These are phyloP conservation scores for Trifolium pratense DNA, from an alignment of 306 rosid genomes.

Conservation along the genomic window DNA sequence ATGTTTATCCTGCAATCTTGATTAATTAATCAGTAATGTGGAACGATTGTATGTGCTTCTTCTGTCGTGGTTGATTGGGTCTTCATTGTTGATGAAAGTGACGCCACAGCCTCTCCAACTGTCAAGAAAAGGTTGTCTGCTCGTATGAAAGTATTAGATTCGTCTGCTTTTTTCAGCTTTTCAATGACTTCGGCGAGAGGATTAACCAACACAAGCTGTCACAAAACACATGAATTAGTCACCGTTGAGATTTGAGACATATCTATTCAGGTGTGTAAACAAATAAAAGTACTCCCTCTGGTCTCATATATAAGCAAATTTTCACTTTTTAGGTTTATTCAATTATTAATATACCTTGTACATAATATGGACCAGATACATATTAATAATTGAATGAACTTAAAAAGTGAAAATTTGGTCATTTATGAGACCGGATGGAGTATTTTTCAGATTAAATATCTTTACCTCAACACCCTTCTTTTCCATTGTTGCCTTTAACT, in stretches of 20 bases:
- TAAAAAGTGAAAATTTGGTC: no score
- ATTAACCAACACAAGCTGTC: conserved; percentile 88
- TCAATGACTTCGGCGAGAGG: conserved; percentile 91
- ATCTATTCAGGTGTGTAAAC: neutral
- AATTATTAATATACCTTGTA: no score
- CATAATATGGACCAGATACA: no score
- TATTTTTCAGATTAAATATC: neutral
- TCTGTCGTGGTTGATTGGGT: conserved; percentile 45
- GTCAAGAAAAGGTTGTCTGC: conserved; percentile 72
- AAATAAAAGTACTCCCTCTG: no score
- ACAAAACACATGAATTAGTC: conserved; percentile 35
- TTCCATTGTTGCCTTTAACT: conserved; percentile 62
- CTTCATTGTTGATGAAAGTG: conserved; percentile 67
- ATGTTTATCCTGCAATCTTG: conserved; percentile 36
- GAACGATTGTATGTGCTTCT: conserved; percentile 38
- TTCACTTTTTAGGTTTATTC: no score
- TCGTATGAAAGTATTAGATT: conserved; percentile 50
- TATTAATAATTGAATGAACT: no score
- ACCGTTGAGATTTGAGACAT: conserved; percentile 4
- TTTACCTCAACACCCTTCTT: conserved; percentile 82
- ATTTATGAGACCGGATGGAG: no score
- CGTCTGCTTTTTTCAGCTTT: conserved; percentile 72
- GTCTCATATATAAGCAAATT: no score
- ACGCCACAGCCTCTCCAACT: conserved; percentile 83
- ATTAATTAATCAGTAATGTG: conserved; percentile 25